Base-by-base conservation (phyloP, 129 eudicot species). In the Deinandra increscens region DNA sequence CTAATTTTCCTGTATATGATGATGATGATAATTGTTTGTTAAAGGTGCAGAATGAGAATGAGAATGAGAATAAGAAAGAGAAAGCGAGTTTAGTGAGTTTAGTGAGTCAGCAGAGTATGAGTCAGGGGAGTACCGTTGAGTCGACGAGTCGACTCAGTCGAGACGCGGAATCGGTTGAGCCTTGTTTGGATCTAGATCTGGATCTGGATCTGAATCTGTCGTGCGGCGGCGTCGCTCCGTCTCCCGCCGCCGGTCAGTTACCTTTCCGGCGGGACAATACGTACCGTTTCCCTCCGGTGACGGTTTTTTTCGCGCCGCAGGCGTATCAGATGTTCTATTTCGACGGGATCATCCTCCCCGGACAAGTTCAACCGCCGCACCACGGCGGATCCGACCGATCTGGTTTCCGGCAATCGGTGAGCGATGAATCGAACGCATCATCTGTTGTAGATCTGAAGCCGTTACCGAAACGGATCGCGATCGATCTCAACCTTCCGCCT, bases 401-500 rank as follows among this genome's bases (percentile, higher is more conserved):
- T 54, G 4, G 19, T 42, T 75, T 75, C 67, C 68, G 73, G 39
- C 73, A 19, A 33, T 5, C 68, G 34, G 51, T 46, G 13, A 60
- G 79, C 60, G 73, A 75, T 58, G 79, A 75, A 0, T 75, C 79
- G 67, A 66, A 66, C 42, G 55, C 79, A 13, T 75, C 79, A 18
- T 75, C 79, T 9, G 73, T 75, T 33, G 18, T 66, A 22, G 79
- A 75, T 15, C 1, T 55, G 60, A 66, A 66, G 5, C 73, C 73
- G 15, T 48, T 33, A 19, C 56, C 49, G 31, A n/a, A 56, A 15
- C 68, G 60, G 3, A 3, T 74, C 15, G 55, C 23, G 3, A 54
- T 75, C 63, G 79, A 75, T 75, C 79, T 75, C 1, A 75, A 75
- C 67, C 49, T 75, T 18, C 79, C 79, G 11, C 73, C 79, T 9